These are phyloP conservation scores for Penicillium samsonianum DNA, from an alignment of 495 filamentous ascomycete genomes.

Conservation along the genomic window DNA sequence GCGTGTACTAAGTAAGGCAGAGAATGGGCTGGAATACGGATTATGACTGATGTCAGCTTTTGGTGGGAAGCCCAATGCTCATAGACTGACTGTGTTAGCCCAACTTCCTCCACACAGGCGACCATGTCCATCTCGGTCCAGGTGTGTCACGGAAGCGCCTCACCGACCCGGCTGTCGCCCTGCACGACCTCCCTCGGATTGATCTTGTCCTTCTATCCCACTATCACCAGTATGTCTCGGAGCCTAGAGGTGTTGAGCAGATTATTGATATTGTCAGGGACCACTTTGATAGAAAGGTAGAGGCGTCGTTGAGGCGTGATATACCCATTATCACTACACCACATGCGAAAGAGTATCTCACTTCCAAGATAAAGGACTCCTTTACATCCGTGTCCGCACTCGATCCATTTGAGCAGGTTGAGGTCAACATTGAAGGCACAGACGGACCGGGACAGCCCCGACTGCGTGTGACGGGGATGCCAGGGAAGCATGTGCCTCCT, in stretches of 20 bases:
- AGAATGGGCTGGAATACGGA: conserved; percentile 61
- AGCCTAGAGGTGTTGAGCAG: neutral
- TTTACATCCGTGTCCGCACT: conserved; percentile 58
- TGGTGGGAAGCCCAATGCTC: neutral
- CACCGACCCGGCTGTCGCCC: conserved; percentile 61
- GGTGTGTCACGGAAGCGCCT: conserved; percentile 54
- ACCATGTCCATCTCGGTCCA: conserved; percentile 68
- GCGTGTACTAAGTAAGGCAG: conserved; percentile 24
- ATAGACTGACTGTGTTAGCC: conserved; percentile 32
- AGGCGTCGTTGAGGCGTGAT: conserved; percentile 55
- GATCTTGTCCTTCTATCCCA: conserved; percentile 65
- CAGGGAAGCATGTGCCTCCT: conserved; percentile 68
- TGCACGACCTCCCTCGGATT: conserved; percentile 61
- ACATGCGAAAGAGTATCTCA: conserved; percentile 59
- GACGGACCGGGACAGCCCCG: conserved; percentile 19
- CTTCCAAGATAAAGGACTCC: conserved; percentile 41
- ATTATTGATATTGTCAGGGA: conserved; percentile 38
- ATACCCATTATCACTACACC: conserved; percentile 67
- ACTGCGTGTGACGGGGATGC: conserved; percentile 66
- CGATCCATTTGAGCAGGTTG: conserved; percentile 54
- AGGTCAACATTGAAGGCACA: conserved; percentile 47
- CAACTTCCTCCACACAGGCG: conserved; percentile 70
- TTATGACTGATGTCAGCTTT: conserved; percentile 59
- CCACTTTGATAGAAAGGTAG: conserved; percentile 65
- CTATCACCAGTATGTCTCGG: conserved; percentile 54